Base-by-base conservation (phyloP, 2,329 filamentous ascomycete species). In the Ascochyta viciae-villosae region DNA sequence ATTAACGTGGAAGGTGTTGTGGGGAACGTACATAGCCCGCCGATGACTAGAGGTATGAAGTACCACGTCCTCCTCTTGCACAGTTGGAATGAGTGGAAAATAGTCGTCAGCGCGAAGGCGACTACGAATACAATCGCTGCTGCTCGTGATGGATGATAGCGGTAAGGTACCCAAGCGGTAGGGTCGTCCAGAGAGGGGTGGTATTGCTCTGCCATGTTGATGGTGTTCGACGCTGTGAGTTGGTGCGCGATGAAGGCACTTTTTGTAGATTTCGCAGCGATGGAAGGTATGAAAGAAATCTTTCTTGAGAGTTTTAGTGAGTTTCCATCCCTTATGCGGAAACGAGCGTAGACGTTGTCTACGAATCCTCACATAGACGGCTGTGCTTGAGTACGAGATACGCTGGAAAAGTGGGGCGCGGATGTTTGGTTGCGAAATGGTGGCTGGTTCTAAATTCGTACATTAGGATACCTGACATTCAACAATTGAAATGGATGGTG, bases 41-140 rank as follows among this genome's bases (percentile, higher is more conserved):
- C 82, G 15, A 85, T 64, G 4, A 81, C 58, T 37, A 85, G 80
- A 0, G 82, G 80, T 4, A 81, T 78, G 58, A 83, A 80, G 64
- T 81, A 85, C 78, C 80, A 83, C 2, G 80, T 78, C 29, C 76
- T 71, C 3, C 74, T 75, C 15, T 68, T 74, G 23, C 73, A 66
- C 24, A 81, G 70, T 37, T 80, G 77, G 54, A 70, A 80, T 0
- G 63, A 57, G 55, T 85, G 82, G 1, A 71, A 61, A 1, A 64
- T 24, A 0, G 81, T 80, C 10, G 75, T 64, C 6, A 76, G 31
- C 6, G 66, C 53, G 62, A 85, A 85, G 5, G 85, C 66, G 22
- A 78, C 60, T n/a, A 74, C 66, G 58, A 83, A 82, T 12, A 82
- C 71, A 16, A 79, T 65, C 1, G 81, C 83, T 0, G 77, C 81